These are phyloP conservation scores for Lithohypha guttulata DNA, from an alignment of 2,329 filamentous ascomycete species.

Conservation along the genomic window DNA sequence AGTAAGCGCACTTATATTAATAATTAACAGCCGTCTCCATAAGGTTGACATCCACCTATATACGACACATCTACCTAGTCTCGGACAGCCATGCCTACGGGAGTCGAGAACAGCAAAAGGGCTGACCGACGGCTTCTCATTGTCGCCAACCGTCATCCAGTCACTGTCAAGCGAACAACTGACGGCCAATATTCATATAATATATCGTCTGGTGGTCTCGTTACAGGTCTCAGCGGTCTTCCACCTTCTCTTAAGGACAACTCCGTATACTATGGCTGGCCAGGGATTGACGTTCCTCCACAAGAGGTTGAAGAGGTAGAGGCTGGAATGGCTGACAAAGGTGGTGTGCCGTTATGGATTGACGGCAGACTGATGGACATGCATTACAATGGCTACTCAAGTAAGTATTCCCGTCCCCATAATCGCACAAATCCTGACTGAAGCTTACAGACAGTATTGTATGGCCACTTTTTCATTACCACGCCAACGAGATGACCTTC, in stretches of 20 bases:
- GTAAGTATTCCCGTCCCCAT: too few species aligned
- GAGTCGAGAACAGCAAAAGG: constrained; percentile 14
- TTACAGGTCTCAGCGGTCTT: constrained; percentile 83
- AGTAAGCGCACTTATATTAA: too few species aligned
- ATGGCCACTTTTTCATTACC: constrained; percentile 98
- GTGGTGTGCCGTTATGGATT: constrained; percentile 86
- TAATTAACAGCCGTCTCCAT: too few species aligned
- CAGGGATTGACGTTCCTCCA: constrained; percentile 81
- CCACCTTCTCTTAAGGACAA: constrained; percentile 63
- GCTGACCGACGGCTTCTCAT: constrained; percentile 52
- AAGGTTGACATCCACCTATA: too few species aligned
- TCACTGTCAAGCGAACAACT: constrained; percentile 88
- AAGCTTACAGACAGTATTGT: constrained; percentile 71
- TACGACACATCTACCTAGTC: too few species aligned
- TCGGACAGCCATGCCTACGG: constrained; percentile 16
- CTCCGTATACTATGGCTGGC: constrained; percentile 98
- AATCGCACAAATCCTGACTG: too few species aligned
- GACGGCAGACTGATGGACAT: constrained; percentile 86
- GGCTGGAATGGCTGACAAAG: constrained; percentile 71
- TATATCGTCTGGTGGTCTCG: constrained; percentile 93
- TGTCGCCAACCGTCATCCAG: constrained; percentile 87
- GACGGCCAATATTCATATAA: constrained; percentile 87
- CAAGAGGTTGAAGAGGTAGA: constrained; percentile 65
- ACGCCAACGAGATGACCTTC: constrained; percentile 95
- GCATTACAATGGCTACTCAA: constrained; percentile 97